These are phyloP conservation scores for Colletotrichum sp. DNA, from an alignment of 2,329 filamentous ascomycete species.

Conservation along the genomic window DNA sequence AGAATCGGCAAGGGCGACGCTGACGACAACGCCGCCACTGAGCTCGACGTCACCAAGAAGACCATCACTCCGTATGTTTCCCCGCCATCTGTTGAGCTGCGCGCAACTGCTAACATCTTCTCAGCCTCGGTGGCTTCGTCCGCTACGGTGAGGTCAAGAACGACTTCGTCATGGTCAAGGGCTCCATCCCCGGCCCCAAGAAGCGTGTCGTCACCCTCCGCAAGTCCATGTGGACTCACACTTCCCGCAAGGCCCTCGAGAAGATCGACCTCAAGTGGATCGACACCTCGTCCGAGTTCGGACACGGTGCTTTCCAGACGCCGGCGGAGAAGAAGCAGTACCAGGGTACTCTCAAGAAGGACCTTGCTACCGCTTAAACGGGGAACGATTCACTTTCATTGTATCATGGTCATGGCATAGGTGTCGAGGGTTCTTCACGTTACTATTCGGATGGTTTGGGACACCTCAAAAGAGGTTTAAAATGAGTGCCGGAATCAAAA, in stretches of 20 bases:
- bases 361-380: slow-evolving; percentile 60
- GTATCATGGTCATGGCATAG: slow-evolving; percentile 56
- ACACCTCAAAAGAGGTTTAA: slow-evolving; percentile 20
- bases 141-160: slow-evolving; percentile 99
- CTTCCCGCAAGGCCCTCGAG: slow-evolving; percentile 92
- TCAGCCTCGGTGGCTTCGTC: slow-evolving; percentile 97
- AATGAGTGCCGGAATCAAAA: slow-evolving; percentile 25
- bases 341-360: slow-evolving; percentile 99
- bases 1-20: slow-evolving; percentile 92
- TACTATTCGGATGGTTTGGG: slow-evolving; percentile 24
- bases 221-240: slow-evolving; percentile 99
- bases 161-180: slow-evolving; percentile 98
- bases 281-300: slow-evolving; percentile 99
- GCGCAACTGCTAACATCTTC: slow-evolving; percentile 35
- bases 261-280: slow-evolving; percentile 99
- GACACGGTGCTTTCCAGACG: slow-evolving; percentile 99
- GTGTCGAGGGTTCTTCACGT: slow-evolving; percentile 55
- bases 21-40: slow-evolving; percentile 91
- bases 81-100: not conserved
- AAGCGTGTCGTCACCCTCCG: slow-evolving; percentile 99
- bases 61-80: slow-evolving; percentile 94
- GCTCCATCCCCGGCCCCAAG: slow-evolving; percentile 96
- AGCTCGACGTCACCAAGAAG: slow-evolving; percentile 99
- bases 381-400: slow-evolving; percentile 40
- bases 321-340: slow-evolving; percentile 96